phyloP scores from a whole-genome alignment of 495 filamentous ascomycete genomes.

The Lasiosphaeriaceae sp. region DNA sequence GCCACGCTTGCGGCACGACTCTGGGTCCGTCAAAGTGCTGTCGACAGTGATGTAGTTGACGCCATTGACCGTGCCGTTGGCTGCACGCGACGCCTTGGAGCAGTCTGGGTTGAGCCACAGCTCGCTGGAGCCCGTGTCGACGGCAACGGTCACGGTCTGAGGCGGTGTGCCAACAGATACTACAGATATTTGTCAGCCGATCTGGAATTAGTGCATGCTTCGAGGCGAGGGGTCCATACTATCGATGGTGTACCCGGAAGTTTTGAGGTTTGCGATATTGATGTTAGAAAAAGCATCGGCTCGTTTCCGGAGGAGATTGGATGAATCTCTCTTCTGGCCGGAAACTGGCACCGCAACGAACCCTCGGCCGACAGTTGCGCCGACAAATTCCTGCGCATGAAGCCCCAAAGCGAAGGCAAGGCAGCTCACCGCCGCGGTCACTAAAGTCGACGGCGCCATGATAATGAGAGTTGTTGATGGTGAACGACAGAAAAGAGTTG shows the following conservation, averaged over 20 bases:
- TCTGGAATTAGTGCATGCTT: neutral
- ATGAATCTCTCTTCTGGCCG: neutral
- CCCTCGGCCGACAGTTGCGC: neutral
- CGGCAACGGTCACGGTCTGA: conserved; percentile 14
- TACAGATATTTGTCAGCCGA: neutral
- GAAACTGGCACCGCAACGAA: conserved; percentile 2
- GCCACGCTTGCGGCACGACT: conserved; percentile 22
- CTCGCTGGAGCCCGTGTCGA: conserved; percentile 26
- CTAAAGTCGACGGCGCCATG: conserved; percentile 1
- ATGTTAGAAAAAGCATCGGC: neutral
- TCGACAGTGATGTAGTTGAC: neutral
- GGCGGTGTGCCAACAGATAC: conserved; percentile 20
- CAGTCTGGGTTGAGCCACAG: conserved; percentile 27
- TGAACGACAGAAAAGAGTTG: neutral
- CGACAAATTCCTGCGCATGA: neutral
- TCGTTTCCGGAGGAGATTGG: neutral
- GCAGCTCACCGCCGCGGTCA: neutral
- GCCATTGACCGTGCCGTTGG: conserved; percentile 16
- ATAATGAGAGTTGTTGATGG: no score
- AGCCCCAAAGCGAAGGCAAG: neutral
- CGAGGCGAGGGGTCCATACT: neutral
- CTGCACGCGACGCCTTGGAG: neutral
- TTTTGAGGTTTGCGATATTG: neutral
- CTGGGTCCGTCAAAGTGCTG: conserved; percentile 10
- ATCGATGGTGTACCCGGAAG: conserved; percentile 1